These are phyloP conservation scores for Acidomyces sp. DNA, from an alignment of 495 filamentous ascomycete species.

Conservation along the genomic window DNA sequence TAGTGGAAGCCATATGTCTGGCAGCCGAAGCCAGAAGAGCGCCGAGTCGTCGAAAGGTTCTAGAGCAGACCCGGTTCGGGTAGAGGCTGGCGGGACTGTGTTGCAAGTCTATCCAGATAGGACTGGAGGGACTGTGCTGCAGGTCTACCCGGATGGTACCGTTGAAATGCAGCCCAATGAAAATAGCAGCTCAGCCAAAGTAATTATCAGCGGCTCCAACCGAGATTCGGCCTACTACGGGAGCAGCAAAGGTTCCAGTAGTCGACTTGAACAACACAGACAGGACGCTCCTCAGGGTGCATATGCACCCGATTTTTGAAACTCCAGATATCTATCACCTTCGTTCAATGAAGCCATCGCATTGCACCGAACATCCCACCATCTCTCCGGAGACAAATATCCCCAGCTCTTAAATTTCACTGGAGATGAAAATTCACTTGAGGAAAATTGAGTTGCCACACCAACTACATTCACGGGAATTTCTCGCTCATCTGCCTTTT, in stretches of 20 bases:
- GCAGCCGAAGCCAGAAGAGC: slow-evolving; percentile 13
- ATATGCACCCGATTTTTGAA: too few species aligned
- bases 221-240: slow-evolving; percentile 13
- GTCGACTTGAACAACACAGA: slow-evolving; percentile 3
- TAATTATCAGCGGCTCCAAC: slow-evolving; percentile 4
- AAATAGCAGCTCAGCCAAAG: not conserved
- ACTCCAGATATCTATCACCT: too few species aligned
- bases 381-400: too few species aligned
- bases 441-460: too few species aligned
- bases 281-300: too few species aligned
- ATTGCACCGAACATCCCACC: too few species aligned
- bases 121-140: slow-evolving; percentile 5
- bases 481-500: too few species aligned
- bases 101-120: slow-evolving; percentile 11
- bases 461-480: too few species aligned
- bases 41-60: slow-evolving; percentile 3
- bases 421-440: too few species aligned
- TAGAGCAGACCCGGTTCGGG: slow-evolving; percentile 4
- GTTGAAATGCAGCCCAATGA: slow-evolving; percentile 9
- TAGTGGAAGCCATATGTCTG: slow-evolving; percentile 9
- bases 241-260: slow-evolving; percentile 17
- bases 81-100: slow-evolving; percentile 6
- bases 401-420: too few species aligned
- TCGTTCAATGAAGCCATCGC: too few species aligned
- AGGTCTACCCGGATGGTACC: slow-evolving; percentile 8